Evolutionary conservation across 805 yeast species (phyloP).

Genomic region (Saccharomycopsis javanensis): DNA sequence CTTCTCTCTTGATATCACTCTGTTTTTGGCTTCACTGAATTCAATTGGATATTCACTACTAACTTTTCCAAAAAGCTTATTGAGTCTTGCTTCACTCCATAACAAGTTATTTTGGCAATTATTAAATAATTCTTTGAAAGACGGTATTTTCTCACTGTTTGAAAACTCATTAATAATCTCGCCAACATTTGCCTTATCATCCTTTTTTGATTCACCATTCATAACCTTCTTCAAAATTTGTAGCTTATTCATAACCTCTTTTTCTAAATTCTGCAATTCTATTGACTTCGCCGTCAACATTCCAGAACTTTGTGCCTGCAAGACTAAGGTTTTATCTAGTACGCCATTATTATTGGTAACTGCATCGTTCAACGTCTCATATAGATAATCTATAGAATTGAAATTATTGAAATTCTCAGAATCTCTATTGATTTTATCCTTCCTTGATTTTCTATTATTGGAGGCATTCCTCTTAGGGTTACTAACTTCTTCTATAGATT

Average conservation of each 20-base stretch:
- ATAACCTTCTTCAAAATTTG: conserved; percentile 7
- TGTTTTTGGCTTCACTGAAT: conserved; percentile 16
- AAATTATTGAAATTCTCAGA: conserved; percentile 5
- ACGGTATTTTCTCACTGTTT: neutral
- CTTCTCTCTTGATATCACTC: conserved; percentile 9
- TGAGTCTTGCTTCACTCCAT: conserved; percentile 15
- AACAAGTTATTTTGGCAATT: conserved; percentile 11
- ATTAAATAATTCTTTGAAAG: conserved; percentile 12
- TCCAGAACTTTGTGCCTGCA: conserved; percentile 19
- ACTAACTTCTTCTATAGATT: neutral
- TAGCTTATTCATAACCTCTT: conserved; percentile 10
- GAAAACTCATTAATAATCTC: neutral
- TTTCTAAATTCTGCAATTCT: conserved; percentile 13
- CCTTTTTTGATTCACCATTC: conserved; percentile 6
- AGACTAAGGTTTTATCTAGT: conserved; percentile 16
- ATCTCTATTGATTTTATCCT: neutral
- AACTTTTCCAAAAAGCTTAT: conserved; percentile 4
- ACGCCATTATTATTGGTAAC: conserved; percentile 11
- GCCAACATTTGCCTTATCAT: neutral
- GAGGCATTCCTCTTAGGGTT: neutral
- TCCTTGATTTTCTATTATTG: neutral
- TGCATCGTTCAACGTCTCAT: conserved; percentile 9
- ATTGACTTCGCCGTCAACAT: conserved; percentile 17
- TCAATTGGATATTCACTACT: conserved; percentile 16
- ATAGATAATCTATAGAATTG: conserved; percentile 15